phyloP scores from a whole-genome alignment of 257 asterid genomes.

The Primulina huaijiensis region DNA sequence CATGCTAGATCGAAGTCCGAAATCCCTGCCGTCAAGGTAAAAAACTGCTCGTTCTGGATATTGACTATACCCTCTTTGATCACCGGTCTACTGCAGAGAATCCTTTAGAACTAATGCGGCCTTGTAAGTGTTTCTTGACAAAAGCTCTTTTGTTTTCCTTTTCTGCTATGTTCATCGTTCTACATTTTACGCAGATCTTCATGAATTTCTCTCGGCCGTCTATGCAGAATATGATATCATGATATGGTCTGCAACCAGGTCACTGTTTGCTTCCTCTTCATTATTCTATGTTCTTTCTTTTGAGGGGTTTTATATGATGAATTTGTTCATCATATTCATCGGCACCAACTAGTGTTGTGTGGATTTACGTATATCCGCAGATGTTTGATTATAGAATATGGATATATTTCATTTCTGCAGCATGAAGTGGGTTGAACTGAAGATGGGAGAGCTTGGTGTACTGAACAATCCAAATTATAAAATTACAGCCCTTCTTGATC shows the following conservation, averaged over 20 bases:
- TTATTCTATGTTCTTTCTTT: conserved; percentile 14
- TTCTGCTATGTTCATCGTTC: conserved; percentile 13
- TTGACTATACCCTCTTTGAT: conserved; percentile 90
- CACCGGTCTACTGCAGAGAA: conserved; percentile 95
- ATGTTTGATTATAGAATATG: conserved; percentile 5
- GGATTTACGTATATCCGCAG: neutral
- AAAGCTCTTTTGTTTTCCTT: conserved; percentile 12
- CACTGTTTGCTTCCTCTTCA: conserved; percentile 17
- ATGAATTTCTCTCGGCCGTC: conserved; percentile 86
- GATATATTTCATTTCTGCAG: conserved; percentile 37
- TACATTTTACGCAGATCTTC: conserved; percentile 65
- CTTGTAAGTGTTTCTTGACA: conserved; percentile 54
- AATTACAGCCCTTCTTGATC: conserved; percentile 88
- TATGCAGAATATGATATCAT: conserved; percentile 93
- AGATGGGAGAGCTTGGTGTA: conserved; percentile 97
- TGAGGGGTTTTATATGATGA: neutral
- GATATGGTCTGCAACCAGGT: conserved; percentile 99
- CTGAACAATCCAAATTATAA: conserved; percentile 71
- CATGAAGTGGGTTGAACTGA: conserved; percentile 94
- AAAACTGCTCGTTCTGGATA: conserved; percentile 88
- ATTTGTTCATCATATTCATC: neutral
- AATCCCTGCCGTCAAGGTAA: conserved; percentile 93
- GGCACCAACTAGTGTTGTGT: neutral
- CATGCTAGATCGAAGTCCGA: conserved; percentile 65
- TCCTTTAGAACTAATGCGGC: conserved; percentile 90